Conservation (phyloP, 352 stramenopile genomes). For the Globisporangium iwayamae region DNA sequence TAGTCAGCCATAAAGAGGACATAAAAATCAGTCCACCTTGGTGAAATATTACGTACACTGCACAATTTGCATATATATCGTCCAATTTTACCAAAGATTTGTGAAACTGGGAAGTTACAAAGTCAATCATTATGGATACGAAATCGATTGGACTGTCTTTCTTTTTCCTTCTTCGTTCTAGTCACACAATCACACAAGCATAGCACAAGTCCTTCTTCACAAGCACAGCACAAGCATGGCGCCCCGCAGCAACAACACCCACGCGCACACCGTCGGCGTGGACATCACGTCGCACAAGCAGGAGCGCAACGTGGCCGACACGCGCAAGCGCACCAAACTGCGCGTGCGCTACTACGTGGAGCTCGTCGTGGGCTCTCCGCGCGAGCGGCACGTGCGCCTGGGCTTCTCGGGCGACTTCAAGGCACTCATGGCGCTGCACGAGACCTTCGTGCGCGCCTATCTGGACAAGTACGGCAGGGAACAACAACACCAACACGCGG, state of each 20-base stretch:
- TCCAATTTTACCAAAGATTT: too few species aligned
- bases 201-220: background rate
- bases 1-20: too few species aligned
- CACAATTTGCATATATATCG: too few species aligned
- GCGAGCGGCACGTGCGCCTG: constrained; percentile 49
- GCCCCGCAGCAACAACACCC: constrained; percentile 5
- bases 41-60: too few species aligned
- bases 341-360: constrained; percentile 75
- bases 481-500: background rate
- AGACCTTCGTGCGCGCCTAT: constrained; percentile 38
- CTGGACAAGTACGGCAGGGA: constrained; percentile 29
- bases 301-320: constrained; percentile 45
- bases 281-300: constrained; percentile 70
- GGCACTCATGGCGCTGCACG: constrained; percentile 49
- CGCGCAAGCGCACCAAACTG: constrained; percentile 38
- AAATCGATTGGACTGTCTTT: background rate
- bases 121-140: too few species aligned
- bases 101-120: too few species aligned
- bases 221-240: constrained; percentile 1
- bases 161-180: background rate
- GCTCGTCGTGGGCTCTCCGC: constrained; percentile 47
- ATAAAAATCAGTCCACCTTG: too few species aligned
- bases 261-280: constrained; percentile 30
- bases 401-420: constrained; percentile 67
- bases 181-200: background rate